A percentile compares a stretch with the other conserved stretches of the same genome.
Evolutionary conservation across 2,329 filamentous ascomycete genomes (phyloP).

Genomic region (Trichophyton schoenleinii): DNA sequence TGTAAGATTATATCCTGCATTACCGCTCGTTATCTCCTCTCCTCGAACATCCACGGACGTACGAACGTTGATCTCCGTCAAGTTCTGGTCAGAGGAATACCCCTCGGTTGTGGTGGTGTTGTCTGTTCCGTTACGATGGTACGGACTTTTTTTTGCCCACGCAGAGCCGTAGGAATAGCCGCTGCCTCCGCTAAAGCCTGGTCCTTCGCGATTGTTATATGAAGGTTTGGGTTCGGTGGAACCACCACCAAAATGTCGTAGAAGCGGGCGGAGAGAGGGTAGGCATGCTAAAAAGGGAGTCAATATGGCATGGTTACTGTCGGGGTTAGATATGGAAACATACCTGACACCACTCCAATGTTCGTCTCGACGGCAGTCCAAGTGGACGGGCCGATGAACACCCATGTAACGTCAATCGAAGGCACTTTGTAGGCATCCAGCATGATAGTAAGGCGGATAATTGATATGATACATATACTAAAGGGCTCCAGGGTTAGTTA

Average conservation of each 20-base stretch:
- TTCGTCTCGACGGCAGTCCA: slow-evolving; percentile 5
- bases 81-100: not conserved
- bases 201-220: not conserved
- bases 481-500: not conserved
- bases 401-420: slow-evolving; percentile 3
- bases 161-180: slow-evolving; percentile 1
- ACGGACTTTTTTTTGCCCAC: slow-evolving; percentile 17
- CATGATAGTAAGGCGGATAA: slow-evolving; percentile 3
- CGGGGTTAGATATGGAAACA: not conserved
- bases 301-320: not conserved
- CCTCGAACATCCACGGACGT: slow-evolving; percentile 1
- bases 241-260: not conserved
- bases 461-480: slow-evolving; percentile 2
- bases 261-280: not conserved
- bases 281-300: not conserved
- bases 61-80: slow-evolving; percentile 1
- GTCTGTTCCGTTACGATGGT: not conserved
- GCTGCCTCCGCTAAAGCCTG: not conserved
- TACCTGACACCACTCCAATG: slow-evolving; percentile 4
- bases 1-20: not conserved
- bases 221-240: not conserved
- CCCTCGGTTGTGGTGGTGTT: not conserved
- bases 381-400: slow-evolving; percentile 3
- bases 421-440: not conserved
- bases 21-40: not conserved